Base-by-base conservation (phyloP, 2,329 filamentous ascomycete genomes). In the Cytospora chrysosperma region DNA sequence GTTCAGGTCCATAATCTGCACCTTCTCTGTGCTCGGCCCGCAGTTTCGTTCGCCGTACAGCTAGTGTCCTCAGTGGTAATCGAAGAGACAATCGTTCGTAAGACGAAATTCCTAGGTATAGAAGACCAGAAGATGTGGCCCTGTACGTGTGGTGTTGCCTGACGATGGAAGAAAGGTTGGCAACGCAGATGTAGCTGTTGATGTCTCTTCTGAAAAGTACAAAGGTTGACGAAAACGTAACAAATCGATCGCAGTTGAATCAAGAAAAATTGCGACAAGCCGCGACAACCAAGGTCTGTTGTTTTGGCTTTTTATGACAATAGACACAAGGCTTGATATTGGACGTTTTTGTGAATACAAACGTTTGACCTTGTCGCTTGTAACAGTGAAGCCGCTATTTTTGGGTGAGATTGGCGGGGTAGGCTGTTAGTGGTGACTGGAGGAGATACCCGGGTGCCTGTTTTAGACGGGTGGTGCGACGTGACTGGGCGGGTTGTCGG, bases 361-460 rank as follows among this genome's bases (percentile, higher is more conserved):
- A 49, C 53, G 47, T n/a, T 43, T n/a, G 15, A 8, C 40, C 40
- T 43, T 43, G 40, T 43, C 40, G 40, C 40, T 43, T 43, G 21
- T 65, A 65, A 65, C 64, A 65, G 49, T n/a, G 15, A 27, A 32
- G 56, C 26, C 50, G 27, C 37, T 57, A 26, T 34, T 51, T 27
- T 51, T 53, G 63, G 52, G 32, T 32, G 40, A 19, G 24, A 13
- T 19, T 40, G 43, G 60, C 51, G 24, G 63, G 63, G 47, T 30
- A 26, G 24, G 37, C 24, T 62, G 63, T 59, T 65, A 65, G 60
- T 62, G 43, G 34, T 61, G 58, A 61, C 58, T 24, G 53, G n/a
- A 43, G 40, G 40, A n/a, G 19, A 17, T 43, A 15, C 40, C 40
- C 19, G n/a, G 8, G 40, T 43, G 40, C 34, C 34, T 37, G 34